Evolutionary conservation across 192 early-diverging fungal species (phyloP), one percentile per base, ranked within the genome.

Genomic region (Entomortierella beljakovae): DNA sequence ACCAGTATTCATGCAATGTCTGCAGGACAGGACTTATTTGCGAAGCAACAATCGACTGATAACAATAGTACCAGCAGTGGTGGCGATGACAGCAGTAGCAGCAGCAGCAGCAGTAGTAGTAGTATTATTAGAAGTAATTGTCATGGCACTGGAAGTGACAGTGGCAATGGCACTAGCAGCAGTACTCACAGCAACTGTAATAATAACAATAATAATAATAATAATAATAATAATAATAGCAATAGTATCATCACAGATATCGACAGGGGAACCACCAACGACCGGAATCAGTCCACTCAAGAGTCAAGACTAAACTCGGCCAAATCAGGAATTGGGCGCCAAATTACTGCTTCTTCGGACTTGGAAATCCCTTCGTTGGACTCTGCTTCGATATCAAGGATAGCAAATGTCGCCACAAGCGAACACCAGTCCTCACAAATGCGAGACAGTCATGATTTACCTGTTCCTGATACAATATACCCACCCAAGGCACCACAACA

Each of bases 1-100:
- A 97, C 97, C 2, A 64, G 75, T 6, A 89, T 98, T 26, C 96
- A 98, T 61, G 97, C 94, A 5, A 63, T 51, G n/a, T n/a, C 49
- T 11, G 26, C 38, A 20, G 70, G 48, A 0, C 50, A 62, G 31
- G 54, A 49, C 28, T 7, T 49, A 7, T 71, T 71, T 32, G 10
- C 55, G 25, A 40, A 18, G 6, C 49, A 18, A 28, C 54, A 15
- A 31, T 32, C 54, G 34, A 15, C 58, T 20, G 38, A 35, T 25
- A 46, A 6, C 7, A 26, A 48, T 7, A 60, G 3, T 26, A 43
- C 28, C 42, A 18, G 29, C 42, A 48, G 0, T 6, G 18, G 16
- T 32, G 22, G 20, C 38, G 23, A 2, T 16, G 3, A 43, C 33
- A 43, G 26, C n/a, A 35, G 3, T 35, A 40, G 3, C 57, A 15